Evolutionary conservation across 2,329 filamentous ascomycete species (phyloP).

Genomic region (Fusarium transvaalense): DNA sequence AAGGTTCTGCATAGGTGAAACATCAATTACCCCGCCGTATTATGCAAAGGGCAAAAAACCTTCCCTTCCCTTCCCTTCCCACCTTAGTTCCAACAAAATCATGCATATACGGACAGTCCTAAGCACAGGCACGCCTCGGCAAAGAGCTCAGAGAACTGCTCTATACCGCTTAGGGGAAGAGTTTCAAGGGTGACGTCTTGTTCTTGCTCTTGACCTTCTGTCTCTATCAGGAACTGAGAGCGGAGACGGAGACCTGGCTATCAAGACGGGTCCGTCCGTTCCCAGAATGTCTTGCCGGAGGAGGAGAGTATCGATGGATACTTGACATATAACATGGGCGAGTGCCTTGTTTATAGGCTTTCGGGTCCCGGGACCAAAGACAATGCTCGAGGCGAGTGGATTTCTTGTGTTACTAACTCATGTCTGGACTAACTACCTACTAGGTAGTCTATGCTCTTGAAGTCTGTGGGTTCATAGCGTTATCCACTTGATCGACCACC

Average conservation of each 20-base stretch:
- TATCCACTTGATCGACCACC: constrained; percentile 2
- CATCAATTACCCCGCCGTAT: constrained; percentile 25
- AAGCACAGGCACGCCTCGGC: constrained; percentile 30
- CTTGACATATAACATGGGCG: background rate
- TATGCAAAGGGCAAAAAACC: constrained; percentile 11
- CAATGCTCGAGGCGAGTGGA: background rate
- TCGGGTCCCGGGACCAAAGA: background rate
- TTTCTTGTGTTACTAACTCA: background rate
- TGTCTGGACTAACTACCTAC: background rate
- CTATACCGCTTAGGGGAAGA: constrained; percentile 10
- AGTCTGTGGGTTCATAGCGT: constrained; percentile 6
- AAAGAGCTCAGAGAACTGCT: background rate
- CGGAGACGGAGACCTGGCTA: constrained; percentile 30
- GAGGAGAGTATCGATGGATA: background rate
- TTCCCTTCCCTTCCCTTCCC: constrained; percentile 1
- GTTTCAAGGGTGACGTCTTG: constrained; percentile 35
- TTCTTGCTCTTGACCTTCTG: constrained; percentile 1
- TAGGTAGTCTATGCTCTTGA: background rate
- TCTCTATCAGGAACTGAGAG: background rate
- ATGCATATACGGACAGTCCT: constrained; percentile 12
- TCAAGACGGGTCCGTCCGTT: constrained; percentile 31
- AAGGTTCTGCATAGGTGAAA: background rate
- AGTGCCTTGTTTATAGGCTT: constrained; percentile 11
- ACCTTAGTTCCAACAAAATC: constrained; percentile 1
- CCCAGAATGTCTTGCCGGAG: background rate